Percentiles rank a stretch among this genome's conserved stretches.
These are phyloP conservation scores for Xylaria longipes DNA, from an alignment of 495 filamentous ascomycete genomes.

Conservation along the genomic window DNA sequence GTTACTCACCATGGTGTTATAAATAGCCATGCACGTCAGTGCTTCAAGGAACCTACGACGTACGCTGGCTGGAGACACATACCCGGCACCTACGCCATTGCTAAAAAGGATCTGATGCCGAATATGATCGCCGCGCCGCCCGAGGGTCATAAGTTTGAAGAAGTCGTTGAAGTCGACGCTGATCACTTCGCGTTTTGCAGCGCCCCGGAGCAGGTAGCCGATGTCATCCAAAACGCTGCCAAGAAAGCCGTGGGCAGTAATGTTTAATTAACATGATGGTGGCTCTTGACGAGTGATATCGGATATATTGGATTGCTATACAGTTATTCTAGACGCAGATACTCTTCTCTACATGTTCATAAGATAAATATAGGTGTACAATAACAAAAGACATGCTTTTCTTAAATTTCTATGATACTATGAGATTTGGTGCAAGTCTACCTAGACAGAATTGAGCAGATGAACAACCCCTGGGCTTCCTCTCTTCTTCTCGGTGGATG, in stretches of 20 bases:
- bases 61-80: slow-evolving; percentile 18
- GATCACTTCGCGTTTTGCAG: slow-evolving; percentile 20
- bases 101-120: slow-evolving; percentile 19
- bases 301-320: not conserved
- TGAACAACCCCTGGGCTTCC: not conserved
- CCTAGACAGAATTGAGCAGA: not conserved
- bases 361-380: not conserved
- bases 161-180: slow-evolving; percentile 17
- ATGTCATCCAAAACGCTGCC: slow-evolving; percentile 4
- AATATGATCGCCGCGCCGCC: slow-evolving; percentile 22
- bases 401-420: not conserved
- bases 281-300: not conserved
- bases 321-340: not conserved
- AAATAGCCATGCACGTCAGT: slow-evolving; percentile 12
- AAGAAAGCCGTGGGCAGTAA: slow-evolving; percentile 1
- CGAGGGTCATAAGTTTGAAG: slow-evolving; percentile 19
- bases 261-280: not conserved
- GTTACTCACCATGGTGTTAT: not conserved
- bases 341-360: not conserved
- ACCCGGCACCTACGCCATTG: slow-evolving; percentile 9
- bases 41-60: slow-evolving; percentile 18
- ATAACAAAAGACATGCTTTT: not conserved
- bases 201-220: slow-evolving; percentile 16
- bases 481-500: too few relatives aligned
- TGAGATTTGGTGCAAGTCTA: not conserved